Evolutionary conservation across 2,329 filamentous ascomycete genomes (phyloP), one percentile per base, ranked within the genome.

Genomic region (Bipolaris zeicola): DNA sequence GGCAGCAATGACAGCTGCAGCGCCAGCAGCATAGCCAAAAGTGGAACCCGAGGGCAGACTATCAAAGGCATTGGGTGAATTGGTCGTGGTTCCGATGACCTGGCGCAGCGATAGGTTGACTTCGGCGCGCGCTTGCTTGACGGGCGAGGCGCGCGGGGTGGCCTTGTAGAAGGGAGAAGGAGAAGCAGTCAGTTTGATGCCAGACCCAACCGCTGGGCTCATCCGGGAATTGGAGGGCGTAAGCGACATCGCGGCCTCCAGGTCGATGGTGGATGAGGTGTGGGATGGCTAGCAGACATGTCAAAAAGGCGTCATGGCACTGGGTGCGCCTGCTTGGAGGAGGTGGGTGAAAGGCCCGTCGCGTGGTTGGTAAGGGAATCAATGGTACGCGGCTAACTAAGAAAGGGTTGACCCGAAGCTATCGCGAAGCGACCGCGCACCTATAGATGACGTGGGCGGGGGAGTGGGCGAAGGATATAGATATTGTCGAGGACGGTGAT

Each of bases 21-120:
- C 95, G 52, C 95, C 95, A 7, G 95, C 94, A 61, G 92, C 93
- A 74, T 96, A 95, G 52, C 92, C 92, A 76, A 98, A 96, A 48
- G 82, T 82, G 54, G 80, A 80, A 50, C 84, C 88, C 11, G 88
- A 85, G 38, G 89, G 81, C 58, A 94, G 87, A 62, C 86, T 88
- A 73, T 96, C 92, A 76, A 99, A 96, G 61, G 91, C 92, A 72
- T 90, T 93, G 38, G 92, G 89, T 4, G 90, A 90, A 64, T 82
- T 86, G 62, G 92, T 94, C 6, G 94, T 98, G 22, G 93, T 96
- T 44, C 95, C 95, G 69, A 98, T 90, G 55, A 98, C 92, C 61
- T 91, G 87, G 74, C 88, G 89, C 60, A 97, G 81, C 37, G 89
- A 89, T 42, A 97, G 82, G 38, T 76, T 79, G 24, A 74, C 69